These are phyloP conservation scores for Neurospora sp. DNA, from an alignment of 495 filamentous ascomycete genomes.

Conservation along the genomic window DNA sequence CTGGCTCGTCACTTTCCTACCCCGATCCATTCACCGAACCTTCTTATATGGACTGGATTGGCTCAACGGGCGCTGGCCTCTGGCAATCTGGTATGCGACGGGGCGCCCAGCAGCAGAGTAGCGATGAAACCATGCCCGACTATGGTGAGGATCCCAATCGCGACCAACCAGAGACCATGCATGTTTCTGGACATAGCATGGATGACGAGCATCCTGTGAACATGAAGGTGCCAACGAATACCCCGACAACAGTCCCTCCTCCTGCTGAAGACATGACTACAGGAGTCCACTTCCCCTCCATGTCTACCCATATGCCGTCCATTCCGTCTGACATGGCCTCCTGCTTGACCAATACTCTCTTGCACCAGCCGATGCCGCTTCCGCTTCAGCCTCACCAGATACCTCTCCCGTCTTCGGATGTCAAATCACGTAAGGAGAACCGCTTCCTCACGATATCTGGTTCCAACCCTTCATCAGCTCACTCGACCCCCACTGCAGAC, in stretches of 20 bases:
- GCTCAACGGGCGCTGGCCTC: constrained; percentile 4
- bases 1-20: constrained; percentile 11
- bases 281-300: not conserved
- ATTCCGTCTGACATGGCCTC: constrained; percentile 27
- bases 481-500: constrained; percentile 8
- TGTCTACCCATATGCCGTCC: not conserved
- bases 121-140: constrained; percentile 33
- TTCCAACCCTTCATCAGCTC: constrained; percentile 3
- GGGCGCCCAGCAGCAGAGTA: constrained; percentile 18
- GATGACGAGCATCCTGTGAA: constrained; percentile 19
- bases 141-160: constrained; percentile 14
- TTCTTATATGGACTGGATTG: constrained; percentile 29
- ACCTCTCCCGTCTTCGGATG: constrained; percentile 21
- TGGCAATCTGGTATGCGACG: constrained; percentile 8
- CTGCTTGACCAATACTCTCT: constrained; percentile 31
- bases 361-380: constrained; percentile 33
- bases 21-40: constrained; percentile 29
- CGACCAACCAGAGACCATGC: constrained; percentile 12
- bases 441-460: constrained; percentile 9
- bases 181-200: constrained; percentile 21
- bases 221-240: constrained; percentile 32
- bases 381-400: constrained; percentile 19
- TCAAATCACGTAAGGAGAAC: constrained; percentile 32
- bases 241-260: constrained; percentile 16
- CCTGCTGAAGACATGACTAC: constrained; percentile 4